Evolutionary conservation across 2,329 filamentous ascomycete species (phyloP), one percentile per base, ranked within the genome.

Genomic region (Beauveria pseudobassiana): DNA sequence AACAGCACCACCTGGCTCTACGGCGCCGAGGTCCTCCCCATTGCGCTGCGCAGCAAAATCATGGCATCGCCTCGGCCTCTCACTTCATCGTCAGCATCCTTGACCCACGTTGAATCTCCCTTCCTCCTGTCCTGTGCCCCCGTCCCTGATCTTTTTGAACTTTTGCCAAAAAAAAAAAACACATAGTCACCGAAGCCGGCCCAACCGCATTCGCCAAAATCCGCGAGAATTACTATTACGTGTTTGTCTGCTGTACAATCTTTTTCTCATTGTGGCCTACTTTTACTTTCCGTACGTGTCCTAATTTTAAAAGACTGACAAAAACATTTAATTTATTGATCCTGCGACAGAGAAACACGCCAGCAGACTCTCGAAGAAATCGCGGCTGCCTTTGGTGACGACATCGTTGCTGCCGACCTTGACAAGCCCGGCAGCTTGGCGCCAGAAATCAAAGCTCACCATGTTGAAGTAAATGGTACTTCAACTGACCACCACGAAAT

Each of bases 211-310:
- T 85, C 65, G 79, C 79, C 16, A 82, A 76, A 49, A 85, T 85
- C 59, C 68, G 75, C n/a, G 77, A 85, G 65, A 85, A 84, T 64
- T 85, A 84, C 68, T 85, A 85, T 68, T 85, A 84, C 63, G 82
- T 85, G 20, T 85, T 85, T 63, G 80, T 84, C 2, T 77, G 66
- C 5, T 84, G 81, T 65, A 78, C 78, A 2, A 28, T 72, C 1
- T 77, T 83, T 85, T 83, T 70, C 67, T 83, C 0, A 69, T 76
- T 2, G 64, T 83, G 26, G 80, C 78, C 0, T 84, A 80, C 67
- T 75, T 83, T 56, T 84, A 78, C 67, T 84, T 83, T 70, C 82
- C 81, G 61, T 59, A 30, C 18, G 61, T 28, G 12, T 24, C 22
- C 22, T 24, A 24, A 24, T 24, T 3, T 3, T 3, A 3, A 24